Evolutionary conservation across 2,329 filamentous ascomycete genomes (phyloP), one percentile per base, ranked within the genome.

Genomic region (Cephalotrichum gorgonifer): DNA sequence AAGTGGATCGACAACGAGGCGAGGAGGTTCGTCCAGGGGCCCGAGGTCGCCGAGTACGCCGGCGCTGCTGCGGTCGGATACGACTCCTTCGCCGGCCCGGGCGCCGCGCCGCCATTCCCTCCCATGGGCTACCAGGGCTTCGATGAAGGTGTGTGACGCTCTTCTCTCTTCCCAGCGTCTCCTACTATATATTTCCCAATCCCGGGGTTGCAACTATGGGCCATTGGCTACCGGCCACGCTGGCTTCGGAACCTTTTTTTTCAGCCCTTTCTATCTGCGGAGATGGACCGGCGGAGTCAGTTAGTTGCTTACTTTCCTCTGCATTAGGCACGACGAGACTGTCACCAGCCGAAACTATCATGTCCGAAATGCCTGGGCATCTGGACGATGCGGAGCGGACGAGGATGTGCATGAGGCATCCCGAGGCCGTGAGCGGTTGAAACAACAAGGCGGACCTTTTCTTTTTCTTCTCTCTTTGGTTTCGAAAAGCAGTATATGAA

Each of bases 1-100:
- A 61, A 64, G 20, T 79, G 75, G 75, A 64, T 79, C 38, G 66
- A 74, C 46, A 72, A 66, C 49, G 72, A 77, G 57, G 75, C 75
- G 3, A 66, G 64, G 44, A 66, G 61, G n/a, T 74, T 74, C 50
- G 72, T 76, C 5, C 60, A 69, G 20, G 42, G 38, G 11, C 46
- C 25, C 15, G 17, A 28, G 26, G 7, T 38, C 9, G 15, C 35
- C 2, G 46, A 27, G 17, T 41, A 38, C 33, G 33, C 17, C n/a
- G 8, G 17, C 17, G 35, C 26, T 20, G 20, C 35, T 4, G 23
- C 35, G 9, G 46, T 48, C 28, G 35, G 41, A 11, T 43, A 26
- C 41, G 41, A 23, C 2, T 22, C n/a, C 26, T 48, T 48, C 20
- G n/a, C 35, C 9, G 38, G 22, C 6, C 31, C 35, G 20, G 22